Base-by-base conservation (phyloP, 2,329 filamentous ascomycete genomes). In the Xylaria sp. region DNA sequence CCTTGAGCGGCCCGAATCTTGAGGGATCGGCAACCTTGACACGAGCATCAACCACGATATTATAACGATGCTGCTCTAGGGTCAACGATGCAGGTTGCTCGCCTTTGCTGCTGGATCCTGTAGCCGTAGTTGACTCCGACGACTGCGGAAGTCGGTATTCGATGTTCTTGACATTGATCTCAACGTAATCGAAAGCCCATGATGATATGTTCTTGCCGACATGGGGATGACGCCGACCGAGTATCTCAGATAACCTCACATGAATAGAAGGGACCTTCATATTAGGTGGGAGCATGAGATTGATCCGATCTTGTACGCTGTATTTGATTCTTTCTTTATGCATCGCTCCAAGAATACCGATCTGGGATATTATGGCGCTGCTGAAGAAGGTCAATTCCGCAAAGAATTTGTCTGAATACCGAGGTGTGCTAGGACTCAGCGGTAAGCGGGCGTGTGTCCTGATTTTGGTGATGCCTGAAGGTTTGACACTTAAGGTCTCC, bases 101-200 rank as follows among this genome's bases (percentile, higher is more conserved):
- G 1, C 64, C 56, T 32, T 50, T 62, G 13, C 56, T 48, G 8
- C 37, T 63, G 18, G 72, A 67, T 18, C 56, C 66, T 12, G 63
- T 37, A 61, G 65, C 61, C n/a, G 55, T 13, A 32, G 60, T 60
- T 48, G 50, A 37, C 58, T 48, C 56, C 15, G 32, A 61, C 8
- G 54, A 58, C 34, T 46, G 63, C 8, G 63, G 72, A 41, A 66
- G 64, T 32, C 65, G 74, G 50, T 69, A 72, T 67, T 81, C 80
- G 32, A 87, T 78, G 15, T 83, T 85, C 69, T 81, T 84, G 74
- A 90, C 90, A n/a, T 82, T 83, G 59, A 92, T 81, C 59, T 85
- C 84, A 34, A 92, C 83, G 44, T 84, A 84, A 68, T 92, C 86
- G 50, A 84, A 82, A 1, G 88, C 89, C 90, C 90, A 92, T 2